These are phyloP conservation scores for Fusarium sp. DNA, from an alignment of 2,329 filamentous ascomycete genomes.

Conservation along the genomic window DNA sequence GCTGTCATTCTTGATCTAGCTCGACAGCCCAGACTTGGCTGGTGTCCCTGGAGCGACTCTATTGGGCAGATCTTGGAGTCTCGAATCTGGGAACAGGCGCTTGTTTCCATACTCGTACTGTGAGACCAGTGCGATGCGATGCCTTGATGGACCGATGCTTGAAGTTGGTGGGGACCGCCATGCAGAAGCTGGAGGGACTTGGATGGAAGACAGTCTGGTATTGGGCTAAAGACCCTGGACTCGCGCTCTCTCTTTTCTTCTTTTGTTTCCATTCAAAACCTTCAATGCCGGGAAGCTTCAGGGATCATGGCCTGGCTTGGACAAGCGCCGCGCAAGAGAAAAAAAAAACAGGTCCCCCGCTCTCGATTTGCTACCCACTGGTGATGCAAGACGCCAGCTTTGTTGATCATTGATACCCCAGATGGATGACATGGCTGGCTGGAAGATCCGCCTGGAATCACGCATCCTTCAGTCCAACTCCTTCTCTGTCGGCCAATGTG, in stretches of 20 bases:
- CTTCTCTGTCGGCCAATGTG: not conserved
- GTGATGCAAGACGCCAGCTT: slow-evolving; percentile 30
- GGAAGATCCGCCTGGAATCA: not conserved
- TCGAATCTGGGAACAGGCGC: slow-evolving; percentile 22
- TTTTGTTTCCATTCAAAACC: not conserved
- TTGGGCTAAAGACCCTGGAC: slow-evolving; percentile 13
- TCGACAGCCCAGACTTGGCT: not conserved
- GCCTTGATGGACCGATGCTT: slow-evolving; percentile 8
- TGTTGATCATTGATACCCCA: not conserved
- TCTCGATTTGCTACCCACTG: slow-evolving; percentile 11
- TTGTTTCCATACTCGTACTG: slow-evolving; percentile 25
- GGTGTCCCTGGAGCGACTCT: slow-evolving; percentile 10
- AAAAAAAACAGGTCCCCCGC: slow-evolving; percentile 18
- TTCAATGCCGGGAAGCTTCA: slow-evolving; percentile 24
- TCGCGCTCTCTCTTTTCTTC: slow-evolving; percentile 1
- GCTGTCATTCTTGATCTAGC: slow-evolving; percentile 7
- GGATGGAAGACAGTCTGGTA: slow-evolving; percentile 19
- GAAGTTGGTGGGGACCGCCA: slow-evolving; percentile 20
- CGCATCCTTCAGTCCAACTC: not conserved
- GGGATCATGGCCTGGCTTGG: slow-evolving; percentile 19
- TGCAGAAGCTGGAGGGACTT: slow-evolving; percentile 13
- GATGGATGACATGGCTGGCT: slow-evolving; percentile 22
- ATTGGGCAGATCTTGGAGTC: slow-evolving; percentile 29
- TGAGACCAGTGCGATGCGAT: slow-evolving; percentile 25
- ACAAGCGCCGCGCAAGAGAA: slow-evolving; percentile 9